Percentiles rank a stretch among this genome's conserved stretches.
phyloP scores from a whole-genome alignment of 306 rosid species.

The Quercus wislizeni region DNA sequence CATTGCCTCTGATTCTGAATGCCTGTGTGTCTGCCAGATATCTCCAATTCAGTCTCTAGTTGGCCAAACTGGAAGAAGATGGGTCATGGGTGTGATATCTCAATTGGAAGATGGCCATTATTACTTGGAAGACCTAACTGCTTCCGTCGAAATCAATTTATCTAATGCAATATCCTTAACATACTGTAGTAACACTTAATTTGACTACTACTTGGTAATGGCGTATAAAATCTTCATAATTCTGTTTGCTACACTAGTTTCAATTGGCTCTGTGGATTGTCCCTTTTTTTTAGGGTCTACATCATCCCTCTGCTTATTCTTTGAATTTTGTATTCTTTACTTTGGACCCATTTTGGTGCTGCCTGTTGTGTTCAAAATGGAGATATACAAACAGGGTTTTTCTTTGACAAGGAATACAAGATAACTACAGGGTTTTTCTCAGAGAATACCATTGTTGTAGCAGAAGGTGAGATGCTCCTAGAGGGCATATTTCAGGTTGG shows the following conservation, averaged over 20 bases:
- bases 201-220: not conserved
- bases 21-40: conserved; percentile 49
- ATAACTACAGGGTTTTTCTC: conserved; percentile 90
- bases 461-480: conserved; percentile 89
- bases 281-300: not conserved
- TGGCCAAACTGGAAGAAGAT: conserved; percentile 74
- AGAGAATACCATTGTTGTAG: conserved; percentile 94
- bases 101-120: conserved; percentile 89
- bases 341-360: not conserved
- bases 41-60: conserved; percentile 95
- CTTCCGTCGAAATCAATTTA: conserved; percentile 71
- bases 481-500: conserved; percentile 83
- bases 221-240: not conserved
- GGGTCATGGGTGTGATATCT: conserved; percentile 89
- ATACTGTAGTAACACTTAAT: not conserved
- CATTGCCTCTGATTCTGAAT: conserved; percentile 7
- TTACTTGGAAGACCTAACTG: conserved; percentile 84
- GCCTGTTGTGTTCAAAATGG: not conserved
- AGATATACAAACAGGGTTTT: conserved; percentile 22
- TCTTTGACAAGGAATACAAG: conserved; percentile 81
- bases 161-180: conserved; percentile 81
- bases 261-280: not conserved
- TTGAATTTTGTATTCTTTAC: not conserved
- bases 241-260: not conserved
- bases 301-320: not conserved